These are phyloP conservation scores for Cryoendolithus antarcticus DNA, from an alignment of 2,329 filamentous ascomycete genomes.

Conservation along the genomic window DNA sequence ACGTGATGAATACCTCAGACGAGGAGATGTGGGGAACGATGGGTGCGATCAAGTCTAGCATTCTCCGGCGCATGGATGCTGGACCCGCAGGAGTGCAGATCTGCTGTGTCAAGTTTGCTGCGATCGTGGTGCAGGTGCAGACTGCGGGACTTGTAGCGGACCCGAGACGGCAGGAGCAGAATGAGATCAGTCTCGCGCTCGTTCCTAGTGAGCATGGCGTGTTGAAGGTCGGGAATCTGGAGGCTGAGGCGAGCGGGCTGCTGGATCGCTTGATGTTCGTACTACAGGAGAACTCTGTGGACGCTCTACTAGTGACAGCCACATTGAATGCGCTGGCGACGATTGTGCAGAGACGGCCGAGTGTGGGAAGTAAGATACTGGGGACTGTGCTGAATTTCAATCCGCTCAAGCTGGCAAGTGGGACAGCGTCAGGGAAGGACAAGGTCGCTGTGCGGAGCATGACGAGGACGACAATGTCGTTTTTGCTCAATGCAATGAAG, in stretches of 20 bases:
- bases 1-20: conserved; percentile 83
- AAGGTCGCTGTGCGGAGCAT: conserved; percentile 84
- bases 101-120: conserved; percentile 95
- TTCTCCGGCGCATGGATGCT: conserved; percentile 77
- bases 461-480: conserved; percentile 78
- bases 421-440: conserved; percentile 42
- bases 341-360: conserved; percentile 68
- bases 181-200: conserved; percentile 76
- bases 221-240: conserved; percentile 66
- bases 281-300: conserved; percentile 72
- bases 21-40: conserved; percentile 85
- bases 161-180: conserved; percentile 65
- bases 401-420: conserved; percentile 59
- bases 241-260: conserved; percentile 84
- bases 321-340: conserved; percentile 80
- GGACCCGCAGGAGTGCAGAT: conserved; percentile 66
- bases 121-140: conserved; percentile 84
- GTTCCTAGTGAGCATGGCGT: conserved; percentile 73
- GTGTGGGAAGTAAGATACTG: conserved; percentile 73
- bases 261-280: conserved; percentile 77
- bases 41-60: conserved; percentile 75
- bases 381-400: conserved; percentile 83
- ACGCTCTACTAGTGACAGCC: conserved; percentile 78
- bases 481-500: conserved; percentile 74
- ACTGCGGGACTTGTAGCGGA: conserved; percentile 73